Conservation (phyloP, 495 filamentous ascomycete genomes). For the Daldinia vernicosa region DNA sequence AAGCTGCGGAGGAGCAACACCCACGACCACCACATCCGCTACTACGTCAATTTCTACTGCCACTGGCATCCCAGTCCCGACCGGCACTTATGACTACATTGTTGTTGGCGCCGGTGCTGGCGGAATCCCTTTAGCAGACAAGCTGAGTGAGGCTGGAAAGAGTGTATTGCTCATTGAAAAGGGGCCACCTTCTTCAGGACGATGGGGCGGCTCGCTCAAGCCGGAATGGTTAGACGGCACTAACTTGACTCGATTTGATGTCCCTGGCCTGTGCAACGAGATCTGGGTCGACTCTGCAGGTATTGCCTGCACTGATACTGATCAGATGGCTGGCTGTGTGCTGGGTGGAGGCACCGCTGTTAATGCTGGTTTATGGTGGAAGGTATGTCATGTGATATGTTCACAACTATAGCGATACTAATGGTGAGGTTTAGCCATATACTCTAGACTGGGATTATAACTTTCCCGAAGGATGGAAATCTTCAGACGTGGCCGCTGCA, state of each 20-base stretch:
- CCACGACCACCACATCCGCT: constrained; percentile 41
- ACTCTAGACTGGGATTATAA: constrained; percentile 74
- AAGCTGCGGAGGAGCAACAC: constrained; percentile 46
- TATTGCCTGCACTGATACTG: constrained; percentile 73
- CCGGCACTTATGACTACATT: constrained; percentile 71
- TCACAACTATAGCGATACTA: background rate
- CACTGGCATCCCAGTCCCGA: constrained; percentile 58
- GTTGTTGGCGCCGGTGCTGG: constrained; percentile 72
- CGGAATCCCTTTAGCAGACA: constrained; percentile 72
- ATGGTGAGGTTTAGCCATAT: constrained; percentile 45
- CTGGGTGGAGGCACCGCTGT: constrained; percentile 81
- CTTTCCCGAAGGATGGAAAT: constrained; percentile 79
- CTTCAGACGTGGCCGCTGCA: constrained; percentile 66
- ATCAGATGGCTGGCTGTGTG: constrained; percentile 79
- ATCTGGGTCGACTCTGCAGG: constrained; percentile 70
- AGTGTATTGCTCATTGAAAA: constrained; percentile 73
- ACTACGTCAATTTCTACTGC: constrained; percentile 45
- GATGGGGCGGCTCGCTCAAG: constrained; percentile 64
- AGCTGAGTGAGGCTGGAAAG: constrained; percentile 68
- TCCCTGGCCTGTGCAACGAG: constrained; percentile 80
- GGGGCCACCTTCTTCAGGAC: constrained; percentile 67
- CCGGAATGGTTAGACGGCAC: constrained; percentile 72
- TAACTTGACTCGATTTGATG: constrained; percentile 77
- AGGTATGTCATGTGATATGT: constrained; percentile 41
- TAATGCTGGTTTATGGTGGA: constrained; percentile 70